Evolutionary conservation across 805 yeast species (phyloP).

Genomic region (Soucietia sequanensis): DNA sequence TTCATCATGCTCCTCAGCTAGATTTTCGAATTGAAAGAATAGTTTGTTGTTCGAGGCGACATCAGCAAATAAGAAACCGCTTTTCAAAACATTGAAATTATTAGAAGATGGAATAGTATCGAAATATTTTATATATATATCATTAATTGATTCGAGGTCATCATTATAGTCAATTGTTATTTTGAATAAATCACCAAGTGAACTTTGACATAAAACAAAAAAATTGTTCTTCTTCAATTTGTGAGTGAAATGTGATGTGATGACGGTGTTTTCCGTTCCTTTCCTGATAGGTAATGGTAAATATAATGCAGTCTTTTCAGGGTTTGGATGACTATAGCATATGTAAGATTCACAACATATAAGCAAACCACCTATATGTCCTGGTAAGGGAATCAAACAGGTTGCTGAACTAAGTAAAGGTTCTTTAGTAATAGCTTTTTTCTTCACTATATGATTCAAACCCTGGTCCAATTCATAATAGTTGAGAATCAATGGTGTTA

Average conservation of each 20-base stretch:
- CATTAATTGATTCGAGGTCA: conserved; percentile 41
- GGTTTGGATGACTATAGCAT: conserved; percentile 45
- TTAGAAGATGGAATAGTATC: conserved; percentile 68
- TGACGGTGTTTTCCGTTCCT: conserved; percentile 20
- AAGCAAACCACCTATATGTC: conserved; percentile 65
- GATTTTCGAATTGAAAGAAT: conserved; percentile 74
- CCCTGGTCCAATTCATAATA: conserved; percentile 87
- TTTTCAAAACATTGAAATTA: conserved; percentile 57
- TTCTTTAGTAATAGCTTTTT: conserved; percentile 13
- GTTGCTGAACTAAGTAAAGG: conserved; percentile 37
- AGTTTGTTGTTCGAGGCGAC: conserved; percentile 60
- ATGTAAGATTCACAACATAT: conserved; percentile 59
- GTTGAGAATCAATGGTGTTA: conserved; percentile 36
- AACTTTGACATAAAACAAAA: conserved; percentile 68
- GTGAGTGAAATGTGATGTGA: conserved; percentile 64
- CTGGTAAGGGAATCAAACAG: conserved; percentile 67
- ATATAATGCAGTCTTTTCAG: conserved; percentile 13
- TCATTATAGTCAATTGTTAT: conserved; percentile 47
- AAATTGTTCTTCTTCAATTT: conserved; percentile 56
- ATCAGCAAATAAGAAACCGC: conserved; percentile 75
- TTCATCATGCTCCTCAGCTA: conserved; percentile 59
- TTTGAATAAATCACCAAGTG: conserved; percentile 75
- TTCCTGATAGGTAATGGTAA: conserved; percentile 57
- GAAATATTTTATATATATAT: conserved; percentile 61
- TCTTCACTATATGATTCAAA: conserved; percentile 67